These are phyloP conservation scores for Nicotiana undulata DNA, from an alignment of 257 asterid genomes.

Conservation along the genomic window DNA sequence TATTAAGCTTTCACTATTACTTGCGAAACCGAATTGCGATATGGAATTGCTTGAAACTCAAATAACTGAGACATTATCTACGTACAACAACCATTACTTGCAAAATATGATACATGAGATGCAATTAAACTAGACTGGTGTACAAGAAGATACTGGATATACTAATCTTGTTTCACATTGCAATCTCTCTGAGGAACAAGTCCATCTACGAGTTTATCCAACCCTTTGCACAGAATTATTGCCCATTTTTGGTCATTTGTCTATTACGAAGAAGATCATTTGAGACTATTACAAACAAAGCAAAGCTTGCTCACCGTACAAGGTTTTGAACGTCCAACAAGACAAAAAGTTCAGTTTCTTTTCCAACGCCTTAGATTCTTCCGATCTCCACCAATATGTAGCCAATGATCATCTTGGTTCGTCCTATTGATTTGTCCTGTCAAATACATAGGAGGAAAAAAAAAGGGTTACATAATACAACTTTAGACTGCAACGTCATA, in stretches of 20 bases:
- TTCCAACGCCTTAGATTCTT: not conserved
- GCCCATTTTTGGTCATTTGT: not conserved
- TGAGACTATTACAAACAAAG: not conserved
- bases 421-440: conserved; percentile 3
- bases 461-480: not conserved
- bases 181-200: too few species aligned
- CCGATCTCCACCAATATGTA: not conserved
- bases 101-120: too few species aligned
- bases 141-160: too few species aligned
- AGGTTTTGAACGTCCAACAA: not conserved
- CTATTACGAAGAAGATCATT: not conserved
- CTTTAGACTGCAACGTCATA: not conserved
- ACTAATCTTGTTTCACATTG: too few species aligned
- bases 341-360: not conserved
- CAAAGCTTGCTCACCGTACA: not conserved
- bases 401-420: not conserved
- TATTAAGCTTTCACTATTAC: too few species aligned
- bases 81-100: too few species aligned
- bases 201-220: too few species aligned
- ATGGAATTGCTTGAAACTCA: too few species aligned
- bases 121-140: too few species aligned
- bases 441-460: not conserved
- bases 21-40: too few species aligned
- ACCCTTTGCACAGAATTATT: not conserved
- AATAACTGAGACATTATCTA: too few species aligned